These are phyloP conservation scores for Phytophthora agathidicida DNA, from an alignment of 352 stramenopile species.

Conservation along the genomic window DNA sequence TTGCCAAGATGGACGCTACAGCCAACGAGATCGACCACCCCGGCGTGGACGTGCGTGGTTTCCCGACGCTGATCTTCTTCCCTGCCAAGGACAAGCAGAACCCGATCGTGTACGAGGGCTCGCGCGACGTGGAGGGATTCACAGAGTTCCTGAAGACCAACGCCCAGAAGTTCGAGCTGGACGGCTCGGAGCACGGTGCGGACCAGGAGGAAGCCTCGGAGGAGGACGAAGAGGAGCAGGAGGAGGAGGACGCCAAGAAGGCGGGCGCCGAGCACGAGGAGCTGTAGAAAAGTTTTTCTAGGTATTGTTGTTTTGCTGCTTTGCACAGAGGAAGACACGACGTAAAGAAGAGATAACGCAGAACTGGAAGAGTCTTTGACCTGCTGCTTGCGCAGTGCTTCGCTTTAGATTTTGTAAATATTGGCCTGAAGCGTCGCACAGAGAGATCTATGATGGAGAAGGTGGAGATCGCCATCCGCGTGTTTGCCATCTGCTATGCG, in stretches of 20 bases:
- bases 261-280: conserved; percentile 62
- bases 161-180: conserved; percentile 81
- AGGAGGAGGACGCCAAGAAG: conserved; percentile 22
- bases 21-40: conserved; percentile 95
- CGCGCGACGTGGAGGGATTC: conserved; percentile 84
- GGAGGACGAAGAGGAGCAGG: conserved; percentile 22
- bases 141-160: conserved; percentile 91
- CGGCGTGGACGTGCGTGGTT: conserved; percentile 91
- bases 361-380: conserved; percentile 14
- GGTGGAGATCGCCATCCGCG: conserved; percentile 72
- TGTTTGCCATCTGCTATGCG: conserved; percentile 59
- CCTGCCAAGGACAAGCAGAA: conserved; percentile 89
- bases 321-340: conserved; percentile 29
- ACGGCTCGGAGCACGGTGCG: conserved; percentile 62
- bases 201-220: conserved; percentile 31
- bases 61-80: conserved; percentile 97
- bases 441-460: conserved; percentile 53
- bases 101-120: conserved; percentile 86
- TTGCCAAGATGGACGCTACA: conserved; percentile 96
- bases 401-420: no score
- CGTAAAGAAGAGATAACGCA: conserved; percentile 33
- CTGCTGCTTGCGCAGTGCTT: no score
- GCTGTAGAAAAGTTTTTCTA: conserved; percentile 39
- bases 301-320: conserved; percentile 31
- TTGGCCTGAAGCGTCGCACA: conserved; percentile 18